These are phyloP conservation scores for Prunus mira DNA, from an alignment of 306 rosid species.

Conservation along the genomic window DNA sequence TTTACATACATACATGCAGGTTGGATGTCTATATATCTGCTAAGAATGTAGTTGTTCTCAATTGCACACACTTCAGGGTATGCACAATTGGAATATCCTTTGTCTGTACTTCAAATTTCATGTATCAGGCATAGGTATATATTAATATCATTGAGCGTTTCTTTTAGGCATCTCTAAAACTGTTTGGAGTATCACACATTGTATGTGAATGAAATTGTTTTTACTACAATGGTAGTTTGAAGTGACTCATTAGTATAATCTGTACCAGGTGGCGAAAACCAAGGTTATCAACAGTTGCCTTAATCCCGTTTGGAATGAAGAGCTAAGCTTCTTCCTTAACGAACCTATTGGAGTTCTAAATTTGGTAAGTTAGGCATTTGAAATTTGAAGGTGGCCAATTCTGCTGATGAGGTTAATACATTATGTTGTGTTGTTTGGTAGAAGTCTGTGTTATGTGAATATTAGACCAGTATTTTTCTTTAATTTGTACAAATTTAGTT, in stretches of 20 bases:
- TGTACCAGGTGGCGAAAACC: conserved; percentile 83
- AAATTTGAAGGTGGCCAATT: conserved; percentile 1
- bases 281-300: conserved; percentile 90
- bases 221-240: neutral
- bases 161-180: neutral
- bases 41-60: neutral
- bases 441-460: neutral
- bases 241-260: conserved; percentile 23
- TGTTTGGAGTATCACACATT: neutral
- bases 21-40: neutral
- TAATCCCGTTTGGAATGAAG: conserved; percentile 98
- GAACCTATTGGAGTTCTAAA: conserved; percentile 65
- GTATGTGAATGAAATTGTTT: neutral
- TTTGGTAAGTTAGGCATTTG: conserved; percentile 55
- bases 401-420: neutral
- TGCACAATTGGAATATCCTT: neutral
- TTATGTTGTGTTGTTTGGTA: neutral
- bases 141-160: neutral
- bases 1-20: neutral
- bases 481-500: neutral
- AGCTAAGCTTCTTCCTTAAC: conserved; percentile 61
- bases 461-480: neutral
- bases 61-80: neutral
- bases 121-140: neutral
- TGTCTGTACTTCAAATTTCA: neutral